A percentile compares a stretch with the other conserved stretches of the same genome.
phyloP scores from a whole-genome alignment of 148 eudicot species.

The Diospyros kaki region DNA sequence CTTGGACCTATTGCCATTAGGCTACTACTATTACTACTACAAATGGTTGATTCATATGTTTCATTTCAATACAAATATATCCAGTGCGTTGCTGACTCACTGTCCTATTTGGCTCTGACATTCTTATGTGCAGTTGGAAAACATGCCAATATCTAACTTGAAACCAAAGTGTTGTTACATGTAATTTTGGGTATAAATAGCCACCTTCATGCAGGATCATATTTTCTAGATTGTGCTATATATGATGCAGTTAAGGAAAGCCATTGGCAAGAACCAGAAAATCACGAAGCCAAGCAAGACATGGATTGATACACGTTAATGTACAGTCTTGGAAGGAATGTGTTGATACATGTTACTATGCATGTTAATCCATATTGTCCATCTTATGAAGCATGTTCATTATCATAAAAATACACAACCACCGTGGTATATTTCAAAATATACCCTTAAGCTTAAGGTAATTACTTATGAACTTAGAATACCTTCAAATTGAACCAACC shows the following conservation, averaged over 20 bases:
- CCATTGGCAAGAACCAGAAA: neutral
- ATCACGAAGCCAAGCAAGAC: neutral
- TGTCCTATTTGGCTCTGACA: neutral
- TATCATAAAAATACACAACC: too few species aligned
- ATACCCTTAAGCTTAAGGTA: too few species aligned
- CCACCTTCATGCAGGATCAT: neutral
- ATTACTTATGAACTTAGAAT: too few species aligned
- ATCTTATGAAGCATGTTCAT: too few species aligned
- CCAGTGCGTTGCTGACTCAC: neutral
- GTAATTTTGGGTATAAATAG: neutral
- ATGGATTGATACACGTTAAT: neutral
- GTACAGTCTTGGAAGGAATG: too few species aligned
- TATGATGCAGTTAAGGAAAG: neutral
- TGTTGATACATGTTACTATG: too few species aligned
- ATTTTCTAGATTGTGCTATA: neutral
- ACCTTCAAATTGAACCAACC: too few species aligned
- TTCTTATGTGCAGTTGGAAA: neutral
- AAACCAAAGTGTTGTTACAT: neutral
- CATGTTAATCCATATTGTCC: too few species aligned
- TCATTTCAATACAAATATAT: neutral
- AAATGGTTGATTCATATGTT: neutral
- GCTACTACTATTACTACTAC: neutral
- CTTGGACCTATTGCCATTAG: neutral
- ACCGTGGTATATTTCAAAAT: too few species aligned
- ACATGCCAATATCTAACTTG: neutral